These are phyloP conservation scores for Phytophthora aleatoria DNA, from an alignment of 352 stramenopile species.

Conservation along the genomic window DNA sequence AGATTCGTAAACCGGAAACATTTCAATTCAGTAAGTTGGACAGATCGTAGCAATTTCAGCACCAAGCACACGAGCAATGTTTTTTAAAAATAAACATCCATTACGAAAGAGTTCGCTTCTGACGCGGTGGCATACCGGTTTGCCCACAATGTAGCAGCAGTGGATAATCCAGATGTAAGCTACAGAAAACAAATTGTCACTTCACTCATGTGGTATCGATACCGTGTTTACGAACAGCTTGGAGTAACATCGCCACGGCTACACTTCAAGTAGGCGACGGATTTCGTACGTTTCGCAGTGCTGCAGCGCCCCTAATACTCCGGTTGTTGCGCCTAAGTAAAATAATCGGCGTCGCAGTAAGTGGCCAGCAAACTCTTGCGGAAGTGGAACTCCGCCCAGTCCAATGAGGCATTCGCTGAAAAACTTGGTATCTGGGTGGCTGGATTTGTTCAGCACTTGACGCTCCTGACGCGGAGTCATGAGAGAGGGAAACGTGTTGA, in stretches of 20 bases:
- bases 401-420: not conserved
- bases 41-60: no score
- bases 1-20: no score
- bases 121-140: no score
- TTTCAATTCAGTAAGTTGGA: no score
- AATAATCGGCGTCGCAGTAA: not conserved
- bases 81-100: not conserved
- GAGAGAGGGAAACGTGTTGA: not conserved
- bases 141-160: no score
- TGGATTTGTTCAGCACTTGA: not conserved
- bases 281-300: conserved; percentile 1
- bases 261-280: not conserved
- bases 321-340: not conserved
- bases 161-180: not conserved
- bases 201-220: not conserved
- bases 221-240: not conserved
- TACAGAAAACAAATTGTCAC: not conserved
- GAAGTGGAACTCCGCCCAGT: not conserved
- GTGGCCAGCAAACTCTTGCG: not conserved
- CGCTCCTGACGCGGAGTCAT: not conserved
- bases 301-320: not conserved
- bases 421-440: not conserved
- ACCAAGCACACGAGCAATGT: no score
- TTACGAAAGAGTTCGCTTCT: no score
- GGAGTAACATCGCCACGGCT: not conserved